Evolutionary conservation across 768 basidiomycete species (phyloP).

Genomic region (Lentinula detonsa): DNA sequence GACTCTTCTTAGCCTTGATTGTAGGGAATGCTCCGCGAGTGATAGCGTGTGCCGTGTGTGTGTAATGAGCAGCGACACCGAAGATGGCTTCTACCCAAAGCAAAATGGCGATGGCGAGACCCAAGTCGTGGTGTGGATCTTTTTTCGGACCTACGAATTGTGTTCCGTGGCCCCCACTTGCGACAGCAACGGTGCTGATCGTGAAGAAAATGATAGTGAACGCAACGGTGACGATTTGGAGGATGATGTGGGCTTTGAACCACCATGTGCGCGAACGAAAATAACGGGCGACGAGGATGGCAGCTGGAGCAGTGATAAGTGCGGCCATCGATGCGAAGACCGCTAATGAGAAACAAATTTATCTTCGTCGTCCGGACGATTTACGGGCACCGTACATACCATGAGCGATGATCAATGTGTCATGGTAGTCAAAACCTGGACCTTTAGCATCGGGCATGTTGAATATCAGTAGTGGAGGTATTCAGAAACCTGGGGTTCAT

Average conservation of each 20-base stretch:
- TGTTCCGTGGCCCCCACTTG: slow-evolving; percentile 7
- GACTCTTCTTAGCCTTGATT: slow-evolving; percentile 11
- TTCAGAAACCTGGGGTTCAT: not conserved
- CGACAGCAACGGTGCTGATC: slow-evolving; percentile 9
- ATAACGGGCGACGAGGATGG: slow-evolving; percentile 14
- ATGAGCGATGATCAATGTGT: slow-evolving; percentile 12
- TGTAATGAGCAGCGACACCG: slow-evolving; percentile 13
- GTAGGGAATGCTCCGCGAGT: slow-evolving; percentile 8
- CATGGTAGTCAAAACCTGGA: slow-evolving; percentile 10
- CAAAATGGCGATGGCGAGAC: slow-evolving; percentile 10
- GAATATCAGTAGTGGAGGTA: not conserved
- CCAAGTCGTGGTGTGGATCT: slow-evolving; percentile 15
- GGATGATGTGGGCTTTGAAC: slow-evolving; percentile 12
- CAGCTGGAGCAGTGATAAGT: slow-evolving; percentile 11
- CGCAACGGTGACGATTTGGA: slow-evolving; percentile 10
- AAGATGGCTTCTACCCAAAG: slow-evolving; percentile 11
- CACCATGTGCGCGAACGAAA: slow-evolving; percentile 11
- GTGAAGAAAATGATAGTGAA: slow-evolving; percentile 7
- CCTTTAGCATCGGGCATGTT: not conserved
- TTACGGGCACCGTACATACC: not conserved
- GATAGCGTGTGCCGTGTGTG: slow-evolving; percentile 8
- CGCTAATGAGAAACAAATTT: not conserved
- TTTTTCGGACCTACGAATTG: slow-evolving; percentile 10
- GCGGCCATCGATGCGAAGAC: slow-evolving; percentile 10
- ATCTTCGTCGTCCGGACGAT: not conserved